Evolutionary conservation across 1,284 basidiomycete genomes (phyloP).

Genomic region (Schizophyllum commune): DNA sequence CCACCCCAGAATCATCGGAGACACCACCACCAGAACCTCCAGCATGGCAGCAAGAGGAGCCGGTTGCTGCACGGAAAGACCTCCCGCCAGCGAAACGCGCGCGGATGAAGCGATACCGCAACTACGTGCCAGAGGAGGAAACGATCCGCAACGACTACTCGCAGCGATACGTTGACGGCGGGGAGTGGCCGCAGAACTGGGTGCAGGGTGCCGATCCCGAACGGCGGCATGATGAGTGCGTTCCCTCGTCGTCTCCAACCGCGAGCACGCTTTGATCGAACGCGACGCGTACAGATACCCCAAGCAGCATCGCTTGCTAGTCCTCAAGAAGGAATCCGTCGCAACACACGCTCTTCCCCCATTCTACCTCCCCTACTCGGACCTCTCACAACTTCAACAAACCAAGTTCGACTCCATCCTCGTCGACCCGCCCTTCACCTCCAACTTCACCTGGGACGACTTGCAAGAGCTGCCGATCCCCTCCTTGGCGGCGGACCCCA

Average conservation of each 20-base stretch:
- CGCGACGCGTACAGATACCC: constrained; percentile 59
- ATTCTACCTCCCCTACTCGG: constrained; percentile 57
- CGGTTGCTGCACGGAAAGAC: constrained; percentile 34
- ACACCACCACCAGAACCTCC: constrained; percentile 41
- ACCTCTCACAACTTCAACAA: constrained; percentile 46
- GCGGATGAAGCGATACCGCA: constrained; percentile 55
- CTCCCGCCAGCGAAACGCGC: constrained; percentile 66
- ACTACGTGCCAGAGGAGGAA: constrained; percentile 87
- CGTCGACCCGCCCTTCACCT: constrained; percentile 83
- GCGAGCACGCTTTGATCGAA: constrained; percentile 1
- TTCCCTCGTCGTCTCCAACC: constrained; percentile 12
- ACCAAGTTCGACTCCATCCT: constrained; percentile 91
- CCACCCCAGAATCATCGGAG: constrained; percentile 26
- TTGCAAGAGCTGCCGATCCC: constrained; percentile 81
- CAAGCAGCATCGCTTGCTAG: constrained; percentile 77
- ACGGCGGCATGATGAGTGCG: constrained; percentile 88
- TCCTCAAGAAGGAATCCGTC: constrained; percentile 71
- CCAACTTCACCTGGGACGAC: constrained; percentile 78
- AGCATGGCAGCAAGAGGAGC: constrained; percentile 26
- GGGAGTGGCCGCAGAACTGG: constrained; percentile 88
- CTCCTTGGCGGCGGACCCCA: constrained; percentile 81
- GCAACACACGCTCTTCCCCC: constrained; percentile 56
- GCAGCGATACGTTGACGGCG: constrained; percentile 82
- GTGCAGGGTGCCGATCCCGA: constrained; percentile 82
- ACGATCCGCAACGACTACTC: constrained; percentile 95